Percentiles rank a stretch among this genome's conserved stretches.
Evolutionary conservation across 495 filamentous ascomycete species (phyloP).

Genomic region (Apiosordaria backusii): DNA sequence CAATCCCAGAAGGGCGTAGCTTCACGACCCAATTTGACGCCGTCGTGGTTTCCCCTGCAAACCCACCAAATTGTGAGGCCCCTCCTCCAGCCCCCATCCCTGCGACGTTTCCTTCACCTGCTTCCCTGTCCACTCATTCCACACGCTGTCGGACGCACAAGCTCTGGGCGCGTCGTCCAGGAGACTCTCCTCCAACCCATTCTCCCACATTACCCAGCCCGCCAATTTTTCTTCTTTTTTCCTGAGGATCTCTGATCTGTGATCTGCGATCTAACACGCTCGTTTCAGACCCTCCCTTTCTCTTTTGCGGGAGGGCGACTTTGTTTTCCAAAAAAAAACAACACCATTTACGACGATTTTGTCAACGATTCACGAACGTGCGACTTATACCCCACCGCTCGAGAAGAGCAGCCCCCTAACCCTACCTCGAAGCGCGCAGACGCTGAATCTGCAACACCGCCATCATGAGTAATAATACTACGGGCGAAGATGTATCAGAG

Average conservation of each 20-base stretch:
- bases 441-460: constrained; percentile 22
- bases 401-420: not conserved
- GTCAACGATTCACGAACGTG: not conserved
- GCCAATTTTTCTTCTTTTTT: not conserved
- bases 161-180: not conserved
- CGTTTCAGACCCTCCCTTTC: not conserved
- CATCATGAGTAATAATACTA: constrained; percentile 15
- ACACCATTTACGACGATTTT: not conserved
- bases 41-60: constrained; percentile 8
- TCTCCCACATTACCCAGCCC: not conserved
- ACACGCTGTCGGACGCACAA: not conserved
- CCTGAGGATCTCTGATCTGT: not conserved
- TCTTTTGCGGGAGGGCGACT: not conserved
- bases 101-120: no score
- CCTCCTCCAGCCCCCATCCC: not conserved
- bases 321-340: not conserved
- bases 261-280: constrained; percentile 10
- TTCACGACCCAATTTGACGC: constrained; percentile 10
- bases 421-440: constrained; percentile 8
- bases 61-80: not conserved
- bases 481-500: not conserved
- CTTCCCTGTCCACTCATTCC: not conserved
- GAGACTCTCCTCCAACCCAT: not conserved
- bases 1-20: constrained; percentile 11
- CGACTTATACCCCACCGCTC: no score